These are phyloP conservation scores for Cenococcum geophilum DNA, from an alignment of 495 filamentous ascomycete species.

Conservation along the genomic window DNA sequence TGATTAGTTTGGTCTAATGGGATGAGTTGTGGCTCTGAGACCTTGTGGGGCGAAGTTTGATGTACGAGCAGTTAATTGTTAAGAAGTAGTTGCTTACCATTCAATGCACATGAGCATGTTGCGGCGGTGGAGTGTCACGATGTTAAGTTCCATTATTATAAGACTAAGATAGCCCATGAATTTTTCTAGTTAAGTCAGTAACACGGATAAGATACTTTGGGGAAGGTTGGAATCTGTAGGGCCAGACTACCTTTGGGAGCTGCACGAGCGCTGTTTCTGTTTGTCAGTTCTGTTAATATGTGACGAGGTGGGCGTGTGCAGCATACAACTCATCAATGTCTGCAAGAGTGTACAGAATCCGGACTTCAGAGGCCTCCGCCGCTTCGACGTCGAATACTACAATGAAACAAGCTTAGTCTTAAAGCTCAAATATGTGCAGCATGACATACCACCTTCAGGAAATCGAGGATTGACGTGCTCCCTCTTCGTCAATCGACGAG, in stretches of 20 bases:
- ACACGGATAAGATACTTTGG: neutral
- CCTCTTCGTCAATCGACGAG: slow-evolving; percentile 46
- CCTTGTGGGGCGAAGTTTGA: too few relatives aligned
- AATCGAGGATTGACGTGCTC: slow-evolving; percentile 51
- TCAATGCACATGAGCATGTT: slow-evolving; percentile 50
- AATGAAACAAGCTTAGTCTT: neutral
- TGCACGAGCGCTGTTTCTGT: slow-evolving; percentile 32
- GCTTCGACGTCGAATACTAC: slow-evolving; percentile 48
- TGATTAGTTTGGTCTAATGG: neutral
- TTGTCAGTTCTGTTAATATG: slow-evolving; percentile 1
- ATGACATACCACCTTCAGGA: slow-evolving; percentile 38
- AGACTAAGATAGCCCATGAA: slow-evolving; percentile 58
- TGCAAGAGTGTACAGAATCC: slow-evolving; percentile 52
- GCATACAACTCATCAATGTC: slow-evolving; percentile 52
- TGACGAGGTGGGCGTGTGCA: neutral
- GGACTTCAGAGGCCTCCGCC: slow-evolving; percentile 41
- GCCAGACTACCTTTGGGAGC: slow-evolving; percentile 36
- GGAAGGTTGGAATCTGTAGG: neutral
- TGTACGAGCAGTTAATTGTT: too few relatives aligned
- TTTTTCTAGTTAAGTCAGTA: slow-evolving; percentile 23
- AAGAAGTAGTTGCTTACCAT: slow-evolving; percentile 45
- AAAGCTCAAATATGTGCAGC: neutral
- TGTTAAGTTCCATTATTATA: slow-evolving; percentile 49
- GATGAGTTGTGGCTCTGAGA: too few relatives aligned
- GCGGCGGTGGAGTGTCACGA: slow-evolving; percentile 44